Percentiles rank a stretch among this genome's conserved stretches.
These are phyloP conservation scores for Phanerodontia chrysosporium DNA, from an alignment of 768 basidiomycete genomes.

Conservation along the genomic window DNA sequence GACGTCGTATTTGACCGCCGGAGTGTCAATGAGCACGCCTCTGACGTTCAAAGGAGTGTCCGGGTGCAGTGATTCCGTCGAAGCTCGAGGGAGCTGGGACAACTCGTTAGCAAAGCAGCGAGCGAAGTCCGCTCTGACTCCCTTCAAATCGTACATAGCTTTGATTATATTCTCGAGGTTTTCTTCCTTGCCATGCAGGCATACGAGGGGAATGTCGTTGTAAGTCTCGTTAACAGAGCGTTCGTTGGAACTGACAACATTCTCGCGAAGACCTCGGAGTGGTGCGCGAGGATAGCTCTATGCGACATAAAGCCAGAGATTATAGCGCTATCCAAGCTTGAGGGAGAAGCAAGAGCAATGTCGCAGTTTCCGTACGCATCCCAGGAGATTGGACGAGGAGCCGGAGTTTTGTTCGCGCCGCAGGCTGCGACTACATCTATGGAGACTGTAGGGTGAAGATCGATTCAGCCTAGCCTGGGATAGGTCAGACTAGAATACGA, in stretches of 20 bases:
- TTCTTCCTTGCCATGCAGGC: slow-evolving; percentile 7
- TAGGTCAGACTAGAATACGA: too few relatives aligned
- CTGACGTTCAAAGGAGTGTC: slow-evolving; percentile 1
- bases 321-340: background rate
- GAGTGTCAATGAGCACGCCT: too few relatives aligned
- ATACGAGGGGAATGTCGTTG: slow-evolving; percentile 11
- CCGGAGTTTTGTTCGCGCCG: too few relatives aligned
- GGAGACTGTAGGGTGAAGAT: too few relatives aligned
- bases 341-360: background rate
- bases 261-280: slow-evolving; percentile 13
- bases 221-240: background rate
- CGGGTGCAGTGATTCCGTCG: background rate
- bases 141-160: background rate
- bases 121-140: background rate
- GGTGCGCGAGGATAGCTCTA: slow-evolving; percentile 10
- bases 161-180: background rate
- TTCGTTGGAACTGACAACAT: slow-evolving; percentile 12
- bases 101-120: too few relatives aligned
- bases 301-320: background rate
- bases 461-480: too few relatives aligned
- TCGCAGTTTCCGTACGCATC: too few relatives aligned
- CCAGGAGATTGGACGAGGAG: too few relatives aligned
- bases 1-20: background rate
- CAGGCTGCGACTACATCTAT: too few relatives aligned
- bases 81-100: too few relatives aligned